Evolutionary conservation across 768 basidiomycete species (phyloP).

Genomic region (Ramaria rubella): DNA sequence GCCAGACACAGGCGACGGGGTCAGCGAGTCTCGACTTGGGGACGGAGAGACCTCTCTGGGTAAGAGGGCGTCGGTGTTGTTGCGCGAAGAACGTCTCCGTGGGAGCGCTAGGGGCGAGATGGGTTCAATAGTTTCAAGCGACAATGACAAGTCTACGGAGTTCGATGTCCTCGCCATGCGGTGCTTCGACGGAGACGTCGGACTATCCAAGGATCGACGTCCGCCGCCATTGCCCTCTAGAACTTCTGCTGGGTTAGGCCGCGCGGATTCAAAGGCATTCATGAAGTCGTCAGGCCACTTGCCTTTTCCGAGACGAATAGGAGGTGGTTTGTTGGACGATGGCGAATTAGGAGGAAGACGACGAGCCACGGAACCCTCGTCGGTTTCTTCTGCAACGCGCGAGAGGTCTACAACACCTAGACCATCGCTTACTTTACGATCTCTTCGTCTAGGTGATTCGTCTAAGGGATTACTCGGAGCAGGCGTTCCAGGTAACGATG

Average conservation of each 20-base stretch:
- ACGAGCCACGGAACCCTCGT: slow-evolving; percentile 40
- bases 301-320: slow-evolving; percentile 63
- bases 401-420: slow-evolving; percentile 52
- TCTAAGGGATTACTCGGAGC: slow-evolving; percentile 18
- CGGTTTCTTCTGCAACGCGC: slow-evolving; percentile 61
- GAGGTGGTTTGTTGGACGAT: slow-evolving; percentile 19
- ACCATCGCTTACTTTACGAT: slow-evolving; percentile 56
- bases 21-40: slow-evolving; percentile 9
- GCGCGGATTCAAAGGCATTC: slow-evolving; percentile 40
- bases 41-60: slow-evolving; percentile 9
- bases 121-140: not conserved
- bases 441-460: slow-evolving; percentile 32
- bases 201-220: not conserved
- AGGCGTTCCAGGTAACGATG: slow-evolving; percentile 11
- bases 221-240: not conserved
- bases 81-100: not conserved
- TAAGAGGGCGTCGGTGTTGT: slow-evolving; percentile 2
- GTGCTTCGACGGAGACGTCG: not conserved
- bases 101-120: not conserved
- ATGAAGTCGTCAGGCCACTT: slow-evolving; percentile 83
- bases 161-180: not conserved
- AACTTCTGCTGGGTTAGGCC: slow-evolving; percentile 14
- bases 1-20: slow-evolving; percentile 5
- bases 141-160: not conserved
- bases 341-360: not conserved